phyloP scores from a whole-genome alignment of 352 stramenopile genomes.

The Saprolegnia diclina region DNA sequence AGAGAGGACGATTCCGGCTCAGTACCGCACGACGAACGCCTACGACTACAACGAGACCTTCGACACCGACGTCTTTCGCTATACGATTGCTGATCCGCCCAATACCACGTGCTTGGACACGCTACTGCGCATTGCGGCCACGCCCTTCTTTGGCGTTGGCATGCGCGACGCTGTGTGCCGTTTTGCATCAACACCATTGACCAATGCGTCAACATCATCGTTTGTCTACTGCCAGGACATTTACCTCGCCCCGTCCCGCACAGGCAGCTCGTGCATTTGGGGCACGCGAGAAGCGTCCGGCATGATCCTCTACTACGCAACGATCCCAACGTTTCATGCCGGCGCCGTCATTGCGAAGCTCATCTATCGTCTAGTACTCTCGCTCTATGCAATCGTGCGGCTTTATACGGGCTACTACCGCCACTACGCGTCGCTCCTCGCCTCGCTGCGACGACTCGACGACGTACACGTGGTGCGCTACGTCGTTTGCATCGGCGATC shows the following conservation, averaged over 20 bases:
- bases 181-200: too few relatives aligned
- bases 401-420: background rate
- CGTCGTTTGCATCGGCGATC: constrained; percentile 6
- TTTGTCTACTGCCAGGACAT: background rate
- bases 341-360: background rate
- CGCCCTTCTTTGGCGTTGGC: background rate
- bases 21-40: background rate
- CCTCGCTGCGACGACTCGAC: background rate
- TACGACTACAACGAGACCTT: background rate
- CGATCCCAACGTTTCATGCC: background rate
- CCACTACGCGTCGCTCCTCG: background rate
- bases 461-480: background rate
- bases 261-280: background rate
- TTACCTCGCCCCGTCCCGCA: background rate
- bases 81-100: too few relatives aligned
- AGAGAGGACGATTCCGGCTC: background rate
- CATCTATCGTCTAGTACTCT: background rate
- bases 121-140: background rate
- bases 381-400: background rate
- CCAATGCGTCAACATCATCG: background rate
- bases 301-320: background rate
- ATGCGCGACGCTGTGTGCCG: background rate
- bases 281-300: background rate
- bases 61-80: background rate
- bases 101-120: background rate